Evolutionary conservation across 495 filamentous ascomycete species (phyloP), one percentile per base, ranked within the genome.

Genomic region (Lasiosphaeriaceae sp.): DNA sequence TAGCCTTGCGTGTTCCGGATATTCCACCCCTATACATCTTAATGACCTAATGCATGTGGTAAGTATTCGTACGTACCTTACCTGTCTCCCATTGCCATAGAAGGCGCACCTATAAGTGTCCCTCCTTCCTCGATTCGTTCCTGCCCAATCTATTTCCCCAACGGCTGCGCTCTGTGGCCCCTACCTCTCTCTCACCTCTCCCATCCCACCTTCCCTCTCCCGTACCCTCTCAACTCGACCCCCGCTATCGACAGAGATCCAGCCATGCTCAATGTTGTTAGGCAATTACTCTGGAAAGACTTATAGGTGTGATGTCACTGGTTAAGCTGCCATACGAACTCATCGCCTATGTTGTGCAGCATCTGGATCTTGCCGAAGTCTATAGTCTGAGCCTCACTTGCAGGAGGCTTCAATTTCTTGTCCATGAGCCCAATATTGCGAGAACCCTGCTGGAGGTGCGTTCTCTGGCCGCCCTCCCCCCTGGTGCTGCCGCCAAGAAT

Each of bases 361-460:
- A 79, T 53, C 69, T 86, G 43, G 65, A 75, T 43, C 69, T 85
- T 24, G 71, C 78, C 56, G 80, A 86, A 59, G 57, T 80, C 29
- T 68, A 78, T 20, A 66, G 73, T 57, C 64, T 85, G 24, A 77
- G 74, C 26, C 62, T 76, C 44, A 76, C 79, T 39, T 83, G 82
- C 62, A 76, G 71, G 11, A 68, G 75, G 16, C 74, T 91, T 17
- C 70, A 76, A 54, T 76, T 67, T 49, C 65, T 86, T 12, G 65
- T 86, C 50, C 63, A 75, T 11, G 86, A 86, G 54, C 77, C 84
- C n/a, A 78, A 77, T 9, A 83, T 90, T 46, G 84, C 85, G 35
- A 80, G 78, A 37, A 74, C 74, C 46, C 72, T 81, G 1, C 75
- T 90, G 26, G 74, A 83, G 73, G 88, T 90, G 48, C 34, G 57